Conservation (phyloP, 768 basidiomycete species). For the Epithele typhae region DNA sequence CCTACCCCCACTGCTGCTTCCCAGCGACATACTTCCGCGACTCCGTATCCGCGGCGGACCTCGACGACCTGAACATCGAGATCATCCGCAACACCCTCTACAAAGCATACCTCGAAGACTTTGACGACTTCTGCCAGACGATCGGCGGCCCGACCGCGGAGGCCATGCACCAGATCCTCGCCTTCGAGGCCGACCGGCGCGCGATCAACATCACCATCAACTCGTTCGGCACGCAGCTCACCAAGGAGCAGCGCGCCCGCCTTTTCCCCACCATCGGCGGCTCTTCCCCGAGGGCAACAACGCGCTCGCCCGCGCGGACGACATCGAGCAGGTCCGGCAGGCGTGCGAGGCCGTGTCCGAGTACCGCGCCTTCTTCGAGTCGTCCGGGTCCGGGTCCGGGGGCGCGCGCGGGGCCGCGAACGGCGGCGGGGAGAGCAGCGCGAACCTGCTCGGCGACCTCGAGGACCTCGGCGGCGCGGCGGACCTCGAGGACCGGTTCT, state of each 20-base stretch:
- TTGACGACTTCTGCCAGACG: constrained; percentile 76
- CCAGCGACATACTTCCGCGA: constrained; percentile 92
- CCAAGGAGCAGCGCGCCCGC: constrained; percentile 91
- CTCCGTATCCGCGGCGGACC: constrained; percentile 90
- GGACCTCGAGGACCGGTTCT: constrained; percentile 91
- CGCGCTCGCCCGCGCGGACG: constrained; percentile 88
- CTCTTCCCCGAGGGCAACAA: constrained; percentile 97
- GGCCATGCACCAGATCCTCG: constrained; percentile 87
- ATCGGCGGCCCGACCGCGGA: constrained; percentile 85
- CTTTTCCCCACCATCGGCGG: constrained; percentile 91
- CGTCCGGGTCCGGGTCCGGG: constrained; percentile 29
- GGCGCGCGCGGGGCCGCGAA: constrained; percentile 28
- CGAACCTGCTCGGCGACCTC: constrained; percentile 26
- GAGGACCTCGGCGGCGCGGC: constrained; percentile 35
- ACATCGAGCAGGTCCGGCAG: constrained; percentile 86
- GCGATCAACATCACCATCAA: constrained; percentile 99
- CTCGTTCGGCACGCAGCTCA: constrained; percentile 92
- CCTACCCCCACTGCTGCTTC: constrained; percentile 15
- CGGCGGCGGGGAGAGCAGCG: constrained; percentile 21
- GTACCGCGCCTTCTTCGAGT: constrained; percentile 87
- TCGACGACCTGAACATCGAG: constrained; percentile 99
- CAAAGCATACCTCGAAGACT: constrained; percentile 98
- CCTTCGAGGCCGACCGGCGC: constrained; percentile 95
- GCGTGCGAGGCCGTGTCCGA: constrained; percentile 87
- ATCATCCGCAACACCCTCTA: constrained; percentile 99